Base-by-base conservation (phyloP, 106 monocot genomes). In the Ottelia alismoides region DNA sequence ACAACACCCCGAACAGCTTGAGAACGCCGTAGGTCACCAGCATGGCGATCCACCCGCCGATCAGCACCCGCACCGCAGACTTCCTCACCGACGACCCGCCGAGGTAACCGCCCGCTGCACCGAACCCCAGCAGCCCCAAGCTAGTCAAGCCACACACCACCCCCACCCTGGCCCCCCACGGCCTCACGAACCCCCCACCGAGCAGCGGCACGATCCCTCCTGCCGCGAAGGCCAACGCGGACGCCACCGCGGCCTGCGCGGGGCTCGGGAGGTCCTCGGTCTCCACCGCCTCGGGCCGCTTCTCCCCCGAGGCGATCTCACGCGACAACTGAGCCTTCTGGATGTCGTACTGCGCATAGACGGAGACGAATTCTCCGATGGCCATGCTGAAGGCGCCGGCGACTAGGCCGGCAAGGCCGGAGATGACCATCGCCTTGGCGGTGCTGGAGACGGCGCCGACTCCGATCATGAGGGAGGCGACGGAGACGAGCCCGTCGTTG, bases 301-400 rank as follows among this genome's bases (percentile, higher is more conserved):
- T 27, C n/a, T 0, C 27, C 10, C 55, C 22, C n/a, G 31, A 4
- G 20, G 7, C n/a, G 27, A 47, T 47, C 0, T 32, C 30, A 1
- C 55, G 27, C 55, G 51, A 14, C 5, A 75, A 22, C 49, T 78
- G 64, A 20, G 70, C 57, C 52, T 59, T 16, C 57, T 82, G 66
- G 59, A 78, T 82, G 72, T 88, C 87, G 28, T 73, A 68, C 50
- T 88, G 82, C 9, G 76, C 25, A 61, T 73, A 73, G 49, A 88
- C 87, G 35, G 82, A 88, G 45, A 88, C 76, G 70, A 70, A 88
- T 53, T 88, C 82, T 2, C 82, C 78, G 47, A 88, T 76, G 59
- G 82, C 87, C 87, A 88, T 88, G 75, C 87, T 88, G 57, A 68
- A 70, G 0, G 82, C 78, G 49, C 87, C 82, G 21, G 87, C 87